Conservation (phyloP, 768 basidiomycete species). For the Mycena metata region DNA sequence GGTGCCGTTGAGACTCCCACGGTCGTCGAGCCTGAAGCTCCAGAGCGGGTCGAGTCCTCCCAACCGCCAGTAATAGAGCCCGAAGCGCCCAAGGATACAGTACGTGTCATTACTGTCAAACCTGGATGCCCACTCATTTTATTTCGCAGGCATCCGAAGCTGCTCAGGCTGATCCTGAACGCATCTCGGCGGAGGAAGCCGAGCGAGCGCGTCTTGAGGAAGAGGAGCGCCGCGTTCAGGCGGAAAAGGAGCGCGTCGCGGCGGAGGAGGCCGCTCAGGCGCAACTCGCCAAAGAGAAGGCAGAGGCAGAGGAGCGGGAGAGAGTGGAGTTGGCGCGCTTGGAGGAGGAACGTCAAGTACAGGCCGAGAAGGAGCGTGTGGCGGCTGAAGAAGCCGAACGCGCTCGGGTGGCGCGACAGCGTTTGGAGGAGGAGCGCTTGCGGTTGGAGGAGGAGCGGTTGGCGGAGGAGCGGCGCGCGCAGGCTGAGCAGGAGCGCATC, state of each 20-base stretch:
- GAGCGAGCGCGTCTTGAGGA: slow-evolving; percentile 9
- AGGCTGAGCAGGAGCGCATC: slow-evolving; percentile 21
- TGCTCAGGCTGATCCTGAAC: not conserved
- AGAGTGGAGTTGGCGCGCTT: not conserved
- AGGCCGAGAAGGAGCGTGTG: slow-evolving; percentile 8
- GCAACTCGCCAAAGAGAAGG: not conserved
- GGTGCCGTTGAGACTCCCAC: not conserved
- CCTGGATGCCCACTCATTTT: no score
- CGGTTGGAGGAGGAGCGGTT: slow-evolving; percentile 11
- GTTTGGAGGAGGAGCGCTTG: not conserved
- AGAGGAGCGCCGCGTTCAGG: slow-evolving; percentile 5
- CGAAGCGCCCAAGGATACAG: not conserved
- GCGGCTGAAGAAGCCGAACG: slow-evolving; percentile 15
- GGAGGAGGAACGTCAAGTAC: not conserved
- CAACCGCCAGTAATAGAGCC: not conserved
- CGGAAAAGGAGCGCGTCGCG: slow-evolving; percentile 12
- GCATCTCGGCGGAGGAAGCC: not conserved
- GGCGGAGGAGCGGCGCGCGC: slow-evolving; percentile 5
- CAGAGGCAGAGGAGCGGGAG: not conserved
- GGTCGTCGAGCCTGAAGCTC: no score
- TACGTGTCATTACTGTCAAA: no score
- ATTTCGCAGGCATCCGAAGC: no score
- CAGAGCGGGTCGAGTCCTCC: not conserved
- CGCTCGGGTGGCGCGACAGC: not conserved
- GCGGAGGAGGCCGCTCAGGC: not conserved